Base-by-base conservation (phyloP, 2,329 filamentous ascomycete genomes). In the Aspergillus novofumigatus region DNA sequence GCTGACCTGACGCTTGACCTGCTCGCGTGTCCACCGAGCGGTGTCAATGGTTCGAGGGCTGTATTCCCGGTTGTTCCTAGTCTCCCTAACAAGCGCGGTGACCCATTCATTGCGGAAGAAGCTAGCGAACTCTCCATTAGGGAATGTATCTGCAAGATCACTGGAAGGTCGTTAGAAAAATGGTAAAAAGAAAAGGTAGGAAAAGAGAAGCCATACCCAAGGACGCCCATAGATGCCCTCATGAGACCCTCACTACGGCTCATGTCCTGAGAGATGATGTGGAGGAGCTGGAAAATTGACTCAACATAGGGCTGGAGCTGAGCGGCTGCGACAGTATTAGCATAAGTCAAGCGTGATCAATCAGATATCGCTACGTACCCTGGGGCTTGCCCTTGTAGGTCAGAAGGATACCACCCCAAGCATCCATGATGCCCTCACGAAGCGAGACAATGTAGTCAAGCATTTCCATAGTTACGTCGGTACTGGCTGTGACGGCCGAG, bases 401-500 rank as follows among this genome's bases (percentile, higher is more conserved):
- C 73, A 93, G 87, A 71, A 99, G 92, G 64, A 96, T 94, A 65
- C 94, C 94, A 68, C 92, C 92, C 92, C 95, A 99, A 35, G 94
- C 94, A 81, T 99, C 94, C 88, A 97, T 96, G 65, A 99, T 97
- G 66, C 93, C 94, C 73, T 99, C 95, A 54, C 94, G 88, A 51
- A 99, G 83, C 21, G 92, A 96, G 62, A 96, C 86, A 66, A 99
- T 88, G 72, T 99, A 99, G 76, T 97, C 93, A 57, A 92, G 88
- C 89, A 97, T 96, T 77, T 99, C 94, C 67, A 92, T 94, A 52
- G 89, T 90, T 58, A 89, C 87, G 64, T 97, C 92, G 28, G 86
- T 83, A 56, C 86, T 86, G 45, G 90, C 85, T 32, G 87, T 90
- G 56, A 99, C 91, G 48, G 83, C 86, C 20, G 92, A 89, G 55